Evolutionary conservation across 306 rosid genomes (phyloP).

Genomic region (Quercus robur): DNA sequence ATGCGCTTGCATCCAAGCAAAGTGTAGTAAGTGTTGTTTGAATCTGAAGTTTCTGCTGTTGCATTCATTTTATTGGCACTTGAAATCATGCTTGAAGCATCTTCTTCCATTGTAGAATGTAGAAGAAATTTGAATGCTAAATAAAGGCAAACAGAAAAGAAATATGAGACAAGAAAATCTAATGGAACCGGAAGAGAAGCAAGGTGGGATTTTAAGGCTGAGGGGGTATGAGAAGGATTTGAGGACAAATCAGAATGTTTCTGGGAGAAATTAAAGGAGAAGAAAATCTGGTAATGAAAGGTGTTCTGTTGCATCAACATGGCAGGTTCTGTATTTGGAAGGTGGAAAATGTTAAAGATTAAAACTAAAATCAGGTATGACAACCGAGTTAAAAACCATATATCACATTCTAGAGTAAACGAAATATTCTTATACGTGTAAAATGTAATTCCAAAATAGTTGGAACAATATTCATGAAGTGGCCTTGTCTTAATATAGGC

Average conservation of each 20-base stretch:
- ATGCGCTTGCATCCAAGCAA: conserved; percentile 18
- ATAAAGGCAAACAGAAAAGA: not conserved
- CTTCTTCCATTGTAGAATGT: conserved; percentile 12
- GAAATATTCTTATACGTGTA: not conserved
- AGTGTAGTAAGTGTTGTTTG: conserved; percentile 19
- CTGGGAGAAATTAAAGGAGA: conserved; percentile 21
- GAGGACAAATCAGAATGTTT: not conserved
- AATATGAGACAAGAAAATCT: not conserved
- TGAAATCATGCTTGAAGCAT: conserved; percentile 23
- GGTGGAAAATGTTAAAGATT: conserved; percentile 17
- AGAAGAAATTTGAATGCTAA: not conserved
- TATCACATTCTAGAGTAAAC: not conserved
- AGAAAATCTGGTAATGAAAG: conserved; percentile 18
- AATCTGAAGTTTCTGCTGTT: conserved; percentile 14
- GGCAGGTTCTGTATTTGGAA: conserved; percentile 29
- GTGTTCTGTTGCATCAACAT: conserved; percentile 32
- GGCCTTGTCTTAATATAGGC: conserved; percentile 42
- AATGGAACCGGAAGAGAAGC: not conserved
- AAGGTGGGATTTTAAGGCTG: not conserved
- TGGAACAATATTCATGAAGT: conserved; percentile 25
- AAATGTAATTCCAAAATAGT: not conserved
- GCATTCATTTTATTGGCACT: not conserved
- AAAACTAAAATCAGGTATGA: conserved; percentile 32
- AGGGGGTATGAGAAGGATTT: not conserved
- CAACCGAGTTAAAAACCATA: conserved; percentile 24